Evolutionary conservation across 495 filamentous ascomycete species (phyloP), one percentile per base, ranked within the genome.

Genomic region (Lasiosphaeria hispida): DNA sequence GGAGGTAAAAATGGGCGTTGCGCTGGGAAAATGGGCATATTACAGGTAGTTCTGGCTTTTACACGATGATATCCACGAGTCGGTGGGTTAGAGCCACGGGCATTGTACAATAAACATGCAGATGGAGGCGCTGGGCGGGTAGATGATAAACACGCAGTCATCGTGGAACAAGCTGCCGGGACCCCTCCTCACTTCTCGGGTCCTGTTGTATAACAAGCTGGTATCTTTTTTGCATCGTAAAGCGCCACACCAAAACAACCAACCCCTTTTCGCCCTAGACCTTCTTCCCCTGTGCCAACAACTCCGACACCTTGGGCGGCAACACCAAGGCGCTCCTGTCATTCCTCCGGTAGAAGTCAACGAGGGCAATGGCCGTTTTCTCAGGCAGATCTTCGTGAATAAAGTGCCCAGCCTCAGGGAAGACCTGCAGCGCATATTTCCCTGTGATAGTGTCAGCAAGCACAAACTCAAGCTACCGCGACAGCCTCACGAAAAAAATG

Each of bases 371-470:
- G 5, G 95, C 94, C 30, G 87, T 92, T 76, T 91, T 95, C 59
- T 87, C 86, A 1, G 95, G 91, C 53, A 91, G 81, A 70, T 99
- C 94, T 71, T 99, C 94, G 58, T 97, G 95, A 48, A 99, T 82
- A 63, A 97, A 98, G 71, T 97, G 94, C 0, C 94, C 94, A 6
- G 92, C 92, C 71, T 96, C 90, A 0, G 95, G 95, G 58, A 97
- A 86, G 14, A 99, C 92, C 52, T 96, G 87, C 14, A 99, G 78
- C 55, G 96, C 92, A 68, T 97, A 99, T 77, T 97, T 97, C 0
- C 92, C 92, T 90, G 62, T 56, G 17, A 7, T n/a, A 19, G 53
- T 52, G 42, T 18, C 37, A 11, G 0, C 19, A 10, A 37, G n/a
- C 14, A n/a, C n/a, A n/a, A n/a, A n/a, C n/a, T n/a, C n/a, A n/a